phyloP scores from a whole-genome alignment of 108 stramenopile species.

The Craspedostauros australis region DNA sequence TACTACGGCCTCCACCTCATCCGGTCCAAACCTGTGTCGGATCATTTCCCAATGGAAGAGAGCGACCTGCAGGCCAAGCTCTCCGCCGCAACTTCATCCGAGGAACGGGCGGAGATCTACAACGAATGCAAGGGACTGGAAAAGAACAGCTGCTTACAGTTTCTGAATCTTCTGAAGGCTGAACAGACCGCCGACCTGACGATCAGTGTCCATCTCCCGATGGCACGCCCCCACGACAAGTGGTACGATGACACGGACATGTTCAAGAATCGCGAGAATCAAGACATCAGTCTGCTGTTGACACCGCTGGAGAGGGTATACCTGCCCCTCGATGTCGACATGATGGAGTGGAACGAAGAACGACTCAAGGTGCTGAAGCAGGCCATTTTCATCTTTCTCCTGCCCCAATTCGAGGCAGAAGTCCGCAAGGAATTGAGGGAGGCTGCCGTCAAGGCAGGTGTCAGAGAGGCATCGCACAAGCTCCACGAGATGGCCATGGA shows the following conservation, averaged over 20 bases:
- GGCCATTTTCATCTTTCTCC: slow-evolving; percentile 65
- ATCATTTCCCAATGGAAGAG: slow-evolving; percentile 76
- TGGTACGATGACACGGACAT: slow-evolving; percentile 54
- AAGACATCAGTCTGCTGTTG: slow-evolving; percentile 46
- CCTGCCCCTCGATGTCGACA: slow-evolving; percentile 59
- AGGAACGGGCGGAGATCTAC: slow-evolving; percentile 64
- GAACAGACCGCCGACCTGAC: slow-evolving; percentile 62
- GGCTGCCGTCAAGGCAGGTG: slow-evolving; percentile 59
- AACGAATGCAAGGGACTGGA: slow-evolving; percentile 53
- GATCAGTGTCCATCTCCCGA: slow-evolving; percentile 66
- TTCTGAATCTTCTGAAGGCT: slow-evolving; percentile 76
- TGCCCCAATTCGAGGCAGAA: slow-evolving; percentile 83
- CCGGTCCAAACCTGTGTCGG: slow-evolving; percentile 64
- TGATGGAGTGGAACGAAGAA: slow-evolving; percentile 77
- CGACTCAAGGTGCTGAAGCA: slow-evolving; percentile 64
- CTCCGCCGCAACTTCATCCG: slow-evolving; percentile 31
- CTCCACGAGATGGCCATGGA: slow-evolving; percentile 81
- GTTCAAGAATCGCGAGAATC: slow-evolving; percentile 46
- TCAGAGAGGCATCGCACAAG: slow-evolving; percentile 60
- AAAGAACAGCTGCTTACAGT: slow-evolving; percentile 69
- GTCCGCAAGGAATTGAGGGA: slow-evolving; percentile 64
- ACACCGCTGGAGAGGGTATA: slow-evolving; percentile 61
- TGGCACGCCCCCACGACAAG: slow-evolving; percentile 30
- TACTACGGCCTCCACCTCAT: slow-evolving; percentile 83
- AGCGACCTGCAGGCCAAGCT: slow-evolving; percentile 42